A percentile compares a stretch with the other conserved stretches of the same genome.
These are phyloP conservation scores for Emergomyces pasteurianus DNA, from an alignment of 2,329 filamentous ascomycete species.

Conservation along the genomic window DNA sequence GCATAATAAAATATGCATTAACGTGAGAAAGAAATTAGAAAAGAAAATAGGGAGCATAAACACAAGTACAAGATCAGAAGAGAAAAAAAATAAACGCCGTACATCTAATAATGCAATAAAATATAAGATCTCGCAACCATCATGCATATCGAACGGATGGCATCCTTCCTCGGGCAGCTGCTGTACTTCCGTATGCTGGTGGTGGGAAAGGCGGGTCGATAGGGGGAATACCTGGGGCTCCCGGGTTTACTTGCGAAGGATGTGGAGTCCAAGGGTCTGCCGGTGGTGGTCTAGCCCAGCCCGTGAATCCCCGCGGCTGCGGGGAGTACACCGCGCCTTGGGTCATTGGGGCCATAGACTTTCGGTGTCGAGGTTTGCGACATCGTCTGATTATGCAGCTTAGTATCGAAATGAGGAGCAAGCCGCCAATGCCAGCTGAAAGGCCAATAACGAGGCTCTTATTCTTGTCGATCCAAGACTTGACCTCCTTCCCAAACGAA, in stretches of 20 bases:
- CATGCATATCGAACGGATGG: constrained; percentile 8
- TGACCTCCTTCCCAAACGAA: constrained; percentile 57
- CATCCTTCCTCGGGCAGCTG: constrained; percentile 5
- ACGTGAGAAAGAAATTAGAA: neutral
- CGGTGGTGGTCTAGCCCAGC: neutral
- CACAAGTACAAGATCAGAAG: neutral
- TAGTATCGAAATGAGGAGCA: constrained; percentile 57
- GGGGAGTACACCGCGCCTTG: neutral
- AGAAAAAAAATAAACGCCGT: neutral
- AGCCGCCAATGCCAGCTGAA: constrained; percentile 55
- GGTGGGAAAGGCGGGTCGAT: constrained; percentile 3
- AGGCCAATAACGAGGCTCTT: constrained; percentile 75
- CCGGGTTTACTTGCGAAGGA: neutral
- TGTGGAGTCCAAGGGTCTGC: neutral
- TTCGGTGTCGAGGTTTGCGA: constrained; percentile 24
- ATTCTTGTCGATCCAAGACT: constrained; percentile 64
- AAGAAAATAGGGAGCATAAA: neutral
- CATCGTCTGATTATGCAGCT: constrained; percentile 54
- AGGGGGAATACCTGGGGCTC: neutral
- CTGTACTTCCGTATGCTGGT: constrained; percentile 5
- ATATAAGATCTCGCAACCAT: neutral
- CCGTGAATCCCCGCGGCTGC: neutral
- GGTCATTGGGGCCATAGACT: constrained; percentile 10
- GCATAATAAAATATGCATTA: too few relatives aligned
- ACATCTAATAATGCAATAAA: neutral